Evolutionary conservation across 768 basidiomycete species (phyloP).

Genomic region (Dendrothele bispora): DNA sequence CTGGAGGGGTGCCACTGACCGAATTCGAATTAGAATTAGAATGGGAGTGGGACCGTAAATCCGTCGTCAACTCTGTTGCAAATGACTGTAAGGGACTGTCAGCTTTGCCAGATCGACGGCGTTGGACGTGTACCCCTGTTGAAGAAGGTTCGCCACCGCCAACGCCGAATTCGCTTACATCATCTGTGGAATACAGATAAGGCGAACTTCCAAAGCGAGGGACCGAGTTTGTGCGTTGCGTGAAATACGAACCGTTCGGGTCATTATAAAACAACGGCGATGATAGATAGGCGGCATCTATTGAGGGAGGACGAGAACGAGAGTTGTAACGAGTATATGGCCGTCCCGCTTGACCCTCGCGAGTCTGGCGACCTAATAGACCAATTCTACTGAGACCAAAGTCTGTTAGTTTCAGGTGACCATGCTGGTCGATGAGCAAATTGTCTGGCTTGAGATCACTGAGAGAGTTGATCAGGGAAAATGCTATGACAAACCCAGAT

Average conservation of each 20-base stretch:
- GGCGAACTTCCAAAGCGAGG: conserved; percentile 64
- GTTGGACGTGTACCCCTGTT: conserved; percentile 28
- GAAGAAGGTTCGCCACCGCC: conserved; percentile 69
- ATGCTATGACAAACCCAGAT: conserved; percentile 2
- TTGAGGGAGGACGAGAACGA: conserved; percentile 78
- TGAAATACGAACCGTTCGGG: conserved; percentile 74
- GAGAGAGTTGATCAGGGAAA: conserved; percentile 10
- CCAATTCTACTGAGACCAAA: conserved; percentile 97
- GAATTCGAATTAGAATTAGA: conserved; percentile 38
- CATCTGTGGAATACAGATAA: conserved; percentile 73
- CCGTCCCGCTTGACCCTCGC: conserved; percentile 57
- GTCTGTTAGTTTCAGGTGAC: conserved; percentile 97
- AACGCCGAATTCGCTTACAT: conserved; percentile 81
- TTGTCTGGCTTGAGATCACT: conserved; percentile 99
- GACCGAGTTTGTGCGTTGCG: conserved; percentile 59
- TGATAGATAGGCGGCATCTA: conserved; percentile 76
- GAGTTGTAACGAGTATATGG: conserved; percentile 57
- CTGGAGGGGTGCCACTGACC: conserved; percentile 63
- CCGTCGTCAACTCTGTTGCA: conserved; percentile 80
- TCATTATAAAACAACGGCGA: conserved; percentile 72
- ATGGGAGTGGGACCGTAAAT: conserved; percentile 76
- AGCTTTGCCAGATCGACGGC: conserved; percentile 45
- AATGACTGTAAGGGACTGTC: conserved; percentile 88
- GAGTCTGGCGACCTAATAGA: conserved; percentile 95
- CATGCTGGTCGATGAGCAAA: conserved; percentile 92